Base-by-base conservation (phyloP, 495 filamentous ascomycete species). In the Neurospora sp. region DNA sequence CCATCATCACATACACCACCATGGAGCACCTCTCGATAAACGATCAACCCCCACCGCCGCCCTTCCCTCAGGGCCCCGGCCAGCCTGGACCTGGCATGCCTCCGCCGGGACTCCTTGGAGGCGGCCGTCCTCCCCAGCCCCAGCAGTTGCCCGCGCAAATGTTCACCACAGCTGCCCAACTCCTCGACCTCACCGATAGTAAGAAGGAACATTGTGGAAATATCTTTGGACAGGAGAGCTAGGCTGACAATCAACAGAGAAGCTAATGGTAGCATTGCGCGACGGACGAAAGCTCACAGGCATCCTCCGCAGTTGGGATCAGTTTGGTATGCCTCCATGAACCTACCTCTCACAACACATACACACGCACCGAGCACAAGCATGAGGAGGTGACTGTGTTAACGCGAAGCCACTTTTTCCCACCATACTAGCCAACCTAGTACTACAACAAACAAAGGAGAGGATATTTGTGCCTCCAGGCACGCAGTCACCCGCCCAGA, bases 131-230 rank as follows among this genome's bases (percentile, higher is more conserved):
- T 40, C 82, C 79, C 31, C 85, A 82, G 40, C 82, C 84, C 48
- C 87, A 87, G 75, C 88, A 90, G 74, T 83, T 94, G 42, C 91
- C 90, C 5, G 89, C 89, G 68, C 93, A 99, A 85, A 98, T 98
- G 94, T 99, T 99, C 84, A 97, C 96, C 17, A 99, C 96, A 4
- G 94, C 96, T 59, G 94, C 96, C 69, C 95, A 98, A 81, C 83
- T 99, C 59, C 82, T 98, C 44, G 96, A 99, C 81, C 86, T 99
- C 76, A 98, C 96, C 74, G 96, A 99, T 83, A 98, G 95, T 98
- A 87, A 85, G 92, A 2, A 37, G 16, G 20, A 31, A 27, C 70
- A 59, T 16, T 7, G 8, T 8, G n/a, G 70, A 61, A 68, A 70
- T 71, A 70, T 70, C 69, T 40, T 69, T 40, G 71, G 70, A 16